Conservation (phyloP, 2,329 filamentous ascomycete species). For the Chaetothyriales sp. region DNA sequence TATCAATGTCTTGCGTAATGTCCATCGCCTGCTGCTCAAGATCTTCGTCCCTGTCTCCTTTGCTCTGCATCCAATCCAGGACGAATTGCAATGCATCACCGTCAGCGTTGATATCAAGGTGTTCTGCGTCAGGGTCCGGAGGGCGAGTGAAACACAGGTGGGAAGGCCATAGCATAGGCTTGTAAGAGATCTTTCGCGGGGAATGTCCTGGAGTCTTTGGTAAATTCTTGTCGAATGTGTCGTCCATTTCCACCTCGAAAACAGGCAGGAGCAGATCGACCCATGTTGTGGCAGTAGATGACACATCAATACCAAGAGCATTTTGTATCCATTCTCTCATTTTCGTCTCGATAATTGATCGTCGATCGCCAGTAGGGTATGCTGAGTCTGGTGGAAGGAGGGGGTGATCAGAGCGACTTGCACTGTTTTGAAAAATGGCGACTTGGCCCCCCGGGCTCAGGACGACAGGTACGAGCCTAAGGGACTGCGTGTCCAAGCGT, state of each 20-base stretch:
- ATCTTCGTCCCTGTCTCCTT: background rate
- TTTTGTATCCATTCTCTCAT: background rate
- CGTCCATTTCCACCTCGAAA: background rate
- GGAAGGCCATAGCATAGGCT: slow-evolving; percentile 33
- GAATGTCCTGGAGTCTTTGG: background rate
- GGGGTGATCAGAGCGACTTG: background rate
- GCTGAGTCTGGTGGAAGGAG: background rate
- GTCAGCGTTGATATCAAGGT: background rate
- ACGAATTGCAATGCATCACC: slow-evolving; percentile 31
- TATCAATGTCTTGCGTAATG: slow-evolving; percentile 7
- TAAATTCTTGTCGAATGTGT: background rate
- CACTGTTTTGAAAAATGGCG: background rate
- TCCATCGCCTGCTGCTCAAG: background rate
- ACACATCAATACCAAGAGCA: background rate
- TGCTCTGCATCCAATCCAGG: slow-evolving; percentile 25
- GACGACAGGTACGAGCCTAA: background rate
- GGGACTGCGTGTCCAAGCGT: background rate
- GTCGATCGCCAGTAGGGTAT: background rate
- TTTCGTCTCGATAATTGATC: background rate
- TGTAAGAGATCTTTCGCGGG: slow-evolving; percentile 21
- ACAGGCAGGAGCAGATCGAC: background rate
- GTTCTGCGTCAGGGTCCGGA: slow-evolving; percentile 9
- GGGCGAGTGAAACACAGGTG: slow-evolving; percentile 26
- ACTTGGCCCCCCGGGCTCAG: background rate
- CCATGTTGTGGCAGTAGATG: background rate